Evolutionary conservation across 176 grass and related monocot genomes (phyloP), one percentile per base, ranked within the genome.

Genomic region (Avena atlantica): DNA sequence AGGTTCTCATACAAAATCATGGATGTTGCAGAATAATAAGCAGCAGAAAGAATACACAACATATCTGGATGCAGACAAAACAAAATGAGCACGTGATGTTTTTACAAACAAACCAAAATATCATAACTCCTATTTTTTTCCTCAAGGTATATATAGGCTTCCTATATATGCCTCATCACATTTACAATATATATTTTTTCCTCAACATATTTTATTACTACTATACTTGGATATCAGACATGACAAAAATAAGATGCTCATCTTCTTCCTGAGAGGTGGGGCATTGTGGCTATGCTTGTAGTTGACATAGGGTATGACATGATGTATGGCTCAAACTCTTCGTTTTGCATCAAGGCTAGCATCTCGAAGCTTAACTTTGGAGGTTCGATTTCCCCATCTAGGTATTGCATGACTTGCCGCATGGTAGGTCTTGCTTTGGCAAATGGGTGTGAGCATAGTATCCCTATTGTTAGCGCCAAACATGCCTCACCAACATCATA

Each of bases 401-500:
- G 10, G 67, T 83, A 83, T 40, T 72, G 81, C 31, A 73, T 83
- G 50, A 72, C 81, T 72, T 83, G 81, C 67, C 67, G 34, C 81
- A 83, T 83, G 81, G 51, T 83, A 58, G 81, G 81, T n/a, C 81
- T 59, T 59, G 68, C 81, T 1, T 16, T 15, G 4, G 81, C 51
- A 21, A 83, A 83, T 72, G 81, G 81, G 81, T 83, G 67, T 45
- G 81, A 83, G 67, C 81, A 83, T 25, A 83, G 14, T 16, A 83
- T 8, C 8, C 81, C 81, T 27, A 83, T 16, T 12, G 71, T 83
- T 16, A 83, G 50, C 0, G 34, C 81, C 67, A 83, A 57, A 15
- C 19, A 7, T 59, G 81, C 81, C 81, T 83, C 81, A 1, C 5
- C 1, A 44, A 12, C n/a, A 73, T 83, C 34, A 44, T 72, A 83